These are phyloP conservation scores for Abrus precatorius DNA, from an alignment of 306 rosid genomes.

Conservation along the genomic window DNA sequence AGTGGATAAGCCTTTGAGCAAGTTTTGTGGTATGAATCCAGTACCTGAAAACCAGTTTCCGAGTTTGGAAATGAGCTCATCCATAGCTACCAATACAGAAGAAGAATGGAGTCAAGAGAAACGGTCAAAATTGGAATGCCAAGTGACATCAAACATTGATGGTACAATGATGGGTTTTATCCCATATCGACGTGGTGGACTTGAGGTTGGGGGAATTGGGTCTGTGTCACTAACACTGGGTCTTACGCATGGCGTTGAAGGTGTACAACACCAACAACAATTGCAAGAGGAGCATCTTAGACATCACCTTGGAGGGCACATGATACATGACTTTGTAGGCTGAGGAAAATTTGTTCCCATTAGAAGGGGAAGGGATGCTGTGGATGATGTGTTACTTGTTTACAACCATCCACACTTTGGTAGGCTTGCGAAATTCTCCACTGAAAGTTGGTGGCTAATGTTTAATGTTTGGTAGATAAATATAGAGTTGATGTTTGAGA, in stretches of 20 bases:
- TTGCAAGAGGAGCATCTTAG: constrained; percentile 64
- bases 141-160: constrained; percentile 60
- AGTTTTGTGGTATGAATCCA: constrained; percentile 39
- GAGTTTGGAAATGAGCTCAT: constrained; percentile 43
- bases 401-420: too few species aligned
- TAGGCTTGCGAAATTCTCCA: too few species aligned
- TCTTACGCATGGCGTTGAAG: constrained; percentile 78
- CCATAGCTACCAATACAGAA: constrained; percentile 31
- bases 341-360: background rate
- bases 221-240: constrained; percentile 84
- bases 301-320: constrained; percentile 64
- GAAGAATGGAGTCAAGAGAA: constrained; percentile 71
- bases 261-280: constrained; percentile 55
- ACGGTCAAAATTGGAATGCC: constrained; percentile 67
- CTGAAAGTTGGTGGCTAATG: too few species aligned
- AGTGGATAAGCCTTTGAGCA: constrained; percentile 40
- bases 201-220: constrained; percentile 70
- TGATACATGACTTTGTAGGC: constrained; percentile 68
- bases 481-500: background rate
- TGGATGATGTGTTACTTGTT: too few species aligned
- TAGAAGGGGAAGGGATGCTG: background rate
- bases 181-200: constrained; percentile 64
- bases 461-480: too few species aligned
- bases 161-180: constrained; percentile 72
- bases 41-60: constrained; percentile 52